A percentile compares a stretch with the other conserved stretches of the same genome.
These are phyloP conservation scores for Suhomyces sp. DNA, from an alignment of 805 yeast genomes.

Conservation along the genomic window DNA sequence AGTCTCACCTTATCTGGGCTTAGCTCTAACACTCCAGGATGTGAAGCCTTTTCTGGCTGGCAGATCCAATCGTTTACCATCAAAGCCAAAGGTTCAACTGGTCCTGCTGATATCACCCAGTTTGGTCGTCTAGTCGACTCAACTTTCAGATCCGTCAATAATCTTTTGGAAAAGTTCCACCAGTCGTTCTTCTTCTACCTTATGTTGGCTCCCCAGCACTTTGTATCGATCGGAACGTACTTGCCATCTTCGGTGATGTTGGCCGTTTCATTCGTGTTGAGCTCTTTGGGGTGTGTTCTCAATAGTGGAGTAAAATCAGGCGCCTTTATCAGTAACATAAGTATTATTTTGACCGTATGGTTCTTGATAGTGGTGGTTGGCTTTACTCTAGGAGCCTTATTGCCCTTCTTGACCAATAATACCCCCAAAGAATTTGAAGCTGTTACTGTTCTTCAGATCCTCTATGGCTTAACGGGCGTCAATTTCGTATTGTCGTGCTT, in stretches of 20 bases:
- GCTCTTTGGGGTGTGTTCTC: conserved; percentile 58
- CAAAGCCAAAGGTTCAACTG: conserved; percentile 57
- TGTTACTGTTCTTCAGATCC: conserved; percentile 12
- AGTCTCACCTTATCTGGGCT: conserved; percentile 72
- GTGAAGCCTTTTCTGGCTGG: conserved; percentile 95
- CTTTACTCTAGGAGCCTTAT: conserved; percentile 18
- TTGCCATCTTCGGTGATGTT: conserved; percentile 79
- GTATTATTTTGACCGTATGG: conserved; percentile 24
- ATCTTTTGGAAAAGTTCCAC: conserved; percentile 90
- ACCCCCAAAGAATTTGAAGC: conserved; percentile 12
- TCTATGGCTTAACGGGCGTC: conserved; percentile 14
- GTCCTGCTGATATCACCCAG: conserved; percentile 77
- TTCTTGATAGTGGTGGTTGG: conserved; percentile 26
- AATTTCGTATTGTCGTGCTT: conserved; percentile 13
- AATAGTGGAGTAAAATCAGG: conserved; percentile 36
- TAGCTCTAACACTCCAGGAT: conserved; percentile 51
- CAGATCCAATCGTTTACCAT: conserved; percentile 87
- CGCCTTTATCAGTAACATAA: conserved; percentile 20
- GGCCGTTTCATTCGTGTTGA: conserved; percentile 65
- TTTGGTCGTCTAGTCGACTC: conserved; percentile 90
- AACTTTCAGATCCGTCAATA: conserved; percentile 82
- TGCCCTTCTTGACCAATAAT: conserved; percentile 23
- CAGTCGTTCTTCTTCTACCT: conserved; percentile 94
- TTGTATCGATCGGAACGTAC: conserved; percentile 92
- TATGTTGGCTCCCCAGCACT: conserved; percentile 68